These are phyloP conservation scores for Penicillium fuscoglaucum DNA, from an alignment of 2,329 filamentous ascomycete species.

Conservation along the genomic window DNA sequence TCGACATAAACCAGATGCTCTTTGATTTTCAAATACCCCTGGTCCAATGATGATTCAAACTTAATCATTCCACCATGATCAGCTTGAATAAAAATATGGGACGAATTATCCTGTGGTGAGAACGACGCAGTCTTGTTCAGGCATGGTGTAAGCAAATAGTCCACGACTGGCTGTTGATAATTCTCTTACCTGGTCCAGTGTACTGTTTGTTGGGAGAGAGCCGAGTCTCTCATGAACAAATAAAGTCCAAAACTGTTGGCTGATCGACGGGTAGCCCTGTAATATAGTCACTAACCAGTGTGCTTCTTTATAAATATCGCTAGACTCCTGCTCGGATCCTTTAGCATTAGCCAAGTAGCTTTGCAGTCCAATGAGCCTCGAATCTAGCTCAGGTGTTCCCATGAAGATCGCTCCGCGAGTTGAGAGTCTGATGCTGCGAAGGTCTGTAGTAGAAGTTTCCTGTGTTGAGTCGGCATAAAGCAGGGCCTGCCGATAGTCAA, in stretches of 20 bases:
- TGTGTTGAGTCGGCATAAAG: constrained; percentile 12
- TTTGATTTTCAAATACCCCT: constrained; percentile 15
- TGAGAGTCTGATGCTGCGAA: constrained; percentile 16
- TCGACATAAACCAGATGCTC: constrained; percentile 2
- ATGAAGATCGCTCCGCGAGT: constrained; percentile 39
- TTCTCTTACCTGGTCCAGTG: constrained; percentile 5
- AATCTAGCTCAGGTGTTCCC: constrained; percentile 40
- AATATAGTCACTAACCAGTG: constrained; percentile 12
- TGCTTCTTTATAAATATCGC: constrained; percentile 15
- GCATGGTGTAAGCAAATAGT: neutral
- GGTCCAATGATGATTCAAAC: constrained; percentile 16
- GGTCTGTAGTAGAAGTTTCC: constrained; percentile 18
- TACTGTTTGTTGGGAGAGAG: neutral
- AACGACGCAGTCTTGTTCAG: neutral
- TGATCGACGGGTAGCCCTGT: constrained; percentile 6
- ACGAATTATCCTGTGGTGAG: neutral
- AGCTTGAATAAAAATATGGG: constrained; percentile 28
- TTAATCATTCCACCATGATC: constrained; percentile 31
- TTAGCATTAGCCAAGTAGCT: constrained; percentile 31
- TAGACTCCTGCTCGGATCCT: constrained; percentile 27
- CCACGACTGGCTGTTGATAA: neutral
- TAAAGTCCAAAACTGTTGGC: constrained; percentile 5
- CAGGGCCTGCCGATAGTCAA: constrained; percentile 10
- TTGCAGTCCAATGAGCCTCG: constrained; percentile 35
- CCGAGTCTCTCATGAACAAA: constrained; percentile 7